Base-by-base conservation (phyloP, 164 flowering plant genomes). In the Vitis labrusca region DNA sequence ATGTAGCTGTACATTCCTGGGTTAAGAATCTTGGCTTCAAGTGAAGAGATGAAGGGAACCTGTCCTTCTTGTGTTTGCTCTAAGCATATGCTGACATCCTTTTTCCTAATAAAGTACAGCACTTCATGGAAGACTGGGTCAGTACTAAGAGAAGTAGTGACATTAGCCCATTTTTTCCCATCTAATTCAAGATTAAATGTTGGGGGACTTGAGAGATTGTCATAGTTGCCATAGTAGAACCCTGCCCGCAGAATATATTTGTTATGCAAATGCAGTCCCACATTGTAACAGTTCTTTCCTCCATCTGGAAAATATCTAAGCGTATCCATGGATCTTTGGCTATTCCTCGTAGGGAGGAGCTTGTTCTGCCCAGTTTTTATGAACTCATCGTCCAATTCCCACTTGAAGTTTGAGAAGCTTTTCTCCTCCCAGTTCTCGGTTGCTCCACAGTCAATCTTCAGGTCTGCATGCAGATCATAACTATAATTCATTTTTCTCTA, bases 191-290 rank as follows among this genome's bases (percentile, higher is more conserved):
- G 55, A 52, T 71, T 50, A 29, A 73, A 77, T 0, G 64, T 69
- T 0, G 80, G 76, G 32, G 76, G 76, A 37, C 37, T 59, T 27
- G 27, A 56, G 19, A 73, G 71, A 13, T 65, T 65, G 15, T 73
- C 76, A 8, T 73, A 77, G 61, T 77, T 77, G 48, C 73, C 79
- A 60, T 72, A 76, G 58, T 64, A 63, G 59, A 76, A 76, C 0
- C 73, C 79, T 0, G 73, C 79, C 3, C 57, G 50, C 3, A 73
- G 10, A 15, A 71, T 44, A 27, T 37, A 70, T 44, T 23, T 54
- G 11, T 2, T 2, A 5, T 9, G 8, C 4, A 29, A 10, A 1
- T 8, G 1, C 10, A 64, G 13, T 0, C 32, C 64, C 3, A 66
- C 16, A 5, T 63, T 23, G 68, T 77, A 77, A 51, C 80, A 73